phyloP scores from a whole-genome alignment of 371 early-diverging fungal species.

The Apophysomyces variabilis region DNA sequence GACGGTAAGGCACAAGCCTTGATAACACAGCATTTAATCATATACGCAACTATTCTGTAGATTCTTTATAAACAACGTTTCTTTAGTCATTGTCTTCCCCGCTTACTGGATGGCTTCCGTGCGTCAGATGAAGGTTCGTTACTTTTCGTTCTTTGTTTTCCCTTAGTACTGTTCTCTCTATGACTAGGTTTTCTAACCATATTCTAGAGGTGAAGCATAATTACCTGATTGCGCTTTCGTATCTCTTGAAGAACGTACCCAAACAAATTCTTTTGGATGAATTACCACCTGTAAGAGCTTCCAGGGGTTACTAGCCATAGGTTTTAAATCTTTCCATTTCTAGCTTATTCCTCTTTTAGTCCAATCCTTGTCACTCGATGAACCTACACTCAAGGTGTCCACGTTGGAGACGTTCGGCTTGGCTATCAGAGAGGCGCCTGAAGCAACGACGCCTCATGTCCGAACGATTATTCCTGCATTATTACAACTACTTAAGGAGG shows the following conservation, averaged over 20 bases:
- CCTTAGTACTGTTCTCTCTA: not conserved
- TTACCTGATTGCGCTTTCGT: conserved; percentile 81
- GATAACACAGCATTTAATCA: not conserved
- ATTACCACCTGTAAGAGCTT: conserved; percentile 66
- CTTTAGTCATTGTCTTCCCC: conserved; percentile 76
- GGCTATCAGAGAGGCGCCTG: conserved; percentile 61
- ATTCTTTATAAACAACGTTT: conserved; percentile 84
- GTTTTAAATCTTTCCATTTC: conserved; percentile 2
- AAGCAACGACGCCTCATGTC: conserved; percentile 63
- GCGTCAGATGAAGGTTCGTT: conserved; percentile 41
- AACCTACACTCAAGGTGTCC: conserved; percentile 70
- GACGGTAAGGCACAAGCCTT: conserved; percentile 46
- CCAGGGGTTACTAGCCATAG: not conserved
- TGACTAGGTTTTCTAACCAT: not conserved
- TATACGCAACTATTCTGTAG: conserved; percentile 32
- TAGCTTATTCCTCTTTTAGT: conserved; percentile 81
- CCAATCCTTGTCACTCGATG: conserved; percentile 64
- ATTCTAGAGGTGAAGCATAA: conserved; percentile 58
- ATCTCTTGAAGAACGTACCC: conserved; percentile 80
- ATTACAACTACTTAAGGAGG: conserved; percentile 41
- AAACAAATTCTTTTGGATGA: conserved; percentile 81
- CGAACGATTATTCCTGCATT: conserved; percentile 55
- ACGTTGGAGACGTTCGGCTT: conserved; percentile 79
- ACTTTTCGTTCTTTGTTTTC: not conserved
- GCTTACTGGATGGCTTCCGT: conserved; percentile 68